These are phyloP conservation scores for Ophiocordyceps sinensis DNA, from an alignment of 2,329 filamentous ascomycete genomes.

Conservation along the genomic window DNA sequence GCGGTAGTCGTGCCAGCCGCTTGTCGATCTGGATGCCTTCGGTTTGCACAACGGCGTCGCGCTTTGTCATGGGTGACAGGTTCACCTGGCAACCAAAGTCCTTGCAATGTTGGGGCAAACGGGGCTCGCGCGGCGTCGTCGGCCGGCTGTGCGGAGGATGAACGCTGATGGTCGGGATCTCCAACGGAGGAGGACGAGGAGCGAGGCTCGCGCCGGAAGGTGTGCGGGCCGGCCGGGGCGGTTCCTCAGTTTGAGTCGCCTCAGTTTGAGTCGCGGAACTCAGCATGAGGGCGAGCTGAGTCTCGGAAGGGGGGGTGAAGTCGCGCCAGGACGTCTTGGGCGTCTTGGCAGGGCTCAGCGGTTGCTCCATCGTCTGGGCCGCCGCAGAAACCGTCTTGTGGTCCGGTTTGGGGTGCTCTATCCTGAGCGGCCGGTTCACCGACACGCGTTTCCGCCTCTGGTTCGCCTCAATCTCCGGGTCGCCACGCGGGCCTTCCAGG, in stretches of 20 bases:
- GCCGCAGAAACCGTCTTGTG: conserved; percentile 44
- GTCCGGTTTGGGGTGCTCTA: conserved; percentile 26
- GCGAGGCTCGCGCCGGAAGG: conserved; percentile 12
- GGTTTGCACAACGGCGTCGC: conserved; percentile 52
- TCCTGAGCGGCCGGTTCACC: conserved; percentile 31
- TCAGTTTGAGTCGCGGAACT: conserved; percentile 50
- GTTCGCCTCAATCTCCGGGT: conserved; percentile 55
- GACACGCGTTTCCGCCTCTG: conserved; percentile 57
- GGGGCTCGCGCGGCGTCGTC: conserved; percentile 58
- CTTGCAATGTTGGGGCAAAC: conserved; percentile 69
- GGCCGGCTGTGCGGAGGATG: conserved; percentile 77
- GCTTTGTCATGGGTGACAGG: conserved; percentile 11
- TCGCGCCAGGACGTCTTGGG: conserved; percentile 36
- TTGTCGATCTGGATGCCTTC: conserved; percentile 80
- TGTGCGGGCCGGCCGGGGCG: conserved; percentile 1
- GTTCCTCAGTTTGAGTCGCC: conserved; percentile 45
- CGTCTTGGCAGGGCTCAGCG: conserved; percentile 50
- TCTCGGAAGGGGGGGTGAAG: conserved; percentile 23
- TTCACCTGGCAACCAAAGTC: conserved; percentile 72
- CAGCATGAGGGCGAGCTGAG: conserved; percentile 24
- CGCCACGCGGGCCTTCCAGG: conserved; percentile 28
- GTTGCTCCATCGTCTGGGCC: conserved; percentile 9
- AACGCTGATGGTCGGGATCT: conserved; percentile 78
- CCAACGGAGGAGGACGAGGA: conserved; percentile 25
- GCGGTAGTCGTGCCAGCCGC: conserved; percentile 58